Percentiles rank a stretch among this genome's conserved stretches.
Evolutionary conservation across 192 early-diverging fungal species (phyloP).

Genomic region (Rhizophagus sp.): DNA sequence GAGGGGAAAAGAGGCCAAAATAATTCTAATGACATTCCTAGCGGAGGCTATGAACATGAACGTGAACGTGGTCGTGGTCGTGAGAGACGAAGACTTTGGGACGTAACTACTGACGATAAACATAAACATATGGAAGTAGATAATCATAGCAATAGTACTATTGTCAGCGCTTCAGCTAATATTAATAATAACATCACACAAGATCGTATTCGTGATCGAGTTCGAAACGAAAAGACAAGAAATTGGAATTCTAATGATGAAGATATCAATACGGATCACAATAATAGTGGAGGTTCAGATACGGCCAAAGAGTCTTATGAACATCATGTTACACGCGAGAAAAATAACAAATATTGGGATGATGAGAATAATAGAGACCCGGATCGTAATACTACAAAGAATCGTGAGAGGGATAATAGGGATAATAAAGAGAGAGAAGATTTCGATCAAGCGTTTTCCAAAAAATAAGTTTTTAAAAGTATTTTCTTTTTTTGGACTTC

Average conservation of each 20-base stretch:
- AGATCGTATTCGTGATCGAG: neutral
- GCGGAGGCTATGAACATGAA: neutral
- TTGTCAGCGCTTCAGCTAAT: neutral
- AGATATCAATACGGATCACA: neutral
- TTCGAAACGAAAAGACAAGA: neutral
- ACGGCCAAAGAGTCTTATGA: neutral
- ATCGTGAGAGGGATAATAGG: neutral
- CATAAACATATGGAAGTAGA: neutral
- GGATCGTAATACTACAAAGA: neutral
- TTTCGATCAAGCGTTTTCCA: neutral
- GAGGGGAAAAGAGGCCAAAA: neutral
- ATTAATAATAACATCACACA: neutral
- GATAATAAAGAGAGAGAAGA: conserved; percentile 13
- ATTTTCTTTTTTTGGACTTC: neutral
- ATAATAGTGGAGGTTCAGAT: neutral
- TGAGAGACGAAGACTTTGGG: conserved; percentile 18
- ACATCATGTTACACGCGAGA: neutral
- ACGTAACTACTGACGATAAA: neutral
- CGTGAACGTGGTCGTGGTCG: neutral
- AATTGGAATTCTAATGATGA: neutral
- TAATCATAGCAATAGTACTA: conserved; percentile 1
- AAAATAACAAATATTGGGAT: neutral
- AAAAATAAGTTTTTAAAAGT: neutral
- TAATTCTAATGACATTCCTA: neutral
- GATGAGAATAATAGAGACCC: neutral